Evolutionary conservation across 495 filamentous ascomycete species (phyloP), one percentile per base, ranked within the genome.

Genomic region (Xylaria castorea): DNA sequence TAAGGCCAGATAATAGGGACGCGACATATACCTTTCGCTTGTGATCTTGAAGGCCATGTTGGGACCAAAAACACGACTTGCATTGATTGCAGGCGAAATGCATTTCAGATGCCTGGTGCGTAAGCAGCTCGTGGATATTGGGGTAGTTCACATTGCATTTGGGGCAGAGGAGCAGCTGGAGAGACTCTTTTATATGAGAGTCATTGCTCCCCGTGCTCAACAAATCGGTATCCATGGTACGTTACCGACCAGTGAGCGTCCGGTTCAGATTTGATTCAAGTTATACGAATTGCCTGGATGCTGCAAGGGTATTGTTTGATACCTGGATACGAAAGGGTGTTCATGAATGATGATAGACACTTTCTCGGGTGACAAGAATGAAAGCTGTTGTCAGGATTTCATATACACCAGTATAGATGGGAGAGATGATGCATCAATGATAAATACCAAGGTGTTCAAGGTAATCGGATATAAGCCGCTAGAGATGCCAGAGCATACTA

Each of bases 41-140:
- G 63, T 78, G 76, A 34, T 36, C 44, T 14, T 34, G 27, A 11
- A 76, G 53, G 1, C 40, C 68, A 6, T 53, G 25, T 34, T 51
- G 25, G 9, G 68, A 34, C 20, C 67, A 48, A 57, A 77, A 79
- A 16, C 50, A 38, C 8, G n/a, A 3, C 2, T 46, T 50, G 42
- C 77, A 79, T 30, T 44, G 30, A 32, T 48, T 30, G 36, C 77
- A 79, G 46, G 11, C 32, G 7, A 70, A 62, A 58, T 79, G 77
- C 9, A 42, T 63, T 14, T 5, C n/a, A 11, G 38, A 12, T 9
- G 25, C 36, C 40, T 75, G 53, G 40, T 79, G 77, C 1, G 27
- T 40, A 27, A 50, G 36, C 25, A 79, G 60, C 16, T 36, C 66
- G 34, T 71, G 57, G 30, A 62, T 42, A 53, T 34, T 66, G 7